Conservation (phyloP, 2,329 filamentous ascomycete genomes). For the Metarhizium humberi region DNA sequence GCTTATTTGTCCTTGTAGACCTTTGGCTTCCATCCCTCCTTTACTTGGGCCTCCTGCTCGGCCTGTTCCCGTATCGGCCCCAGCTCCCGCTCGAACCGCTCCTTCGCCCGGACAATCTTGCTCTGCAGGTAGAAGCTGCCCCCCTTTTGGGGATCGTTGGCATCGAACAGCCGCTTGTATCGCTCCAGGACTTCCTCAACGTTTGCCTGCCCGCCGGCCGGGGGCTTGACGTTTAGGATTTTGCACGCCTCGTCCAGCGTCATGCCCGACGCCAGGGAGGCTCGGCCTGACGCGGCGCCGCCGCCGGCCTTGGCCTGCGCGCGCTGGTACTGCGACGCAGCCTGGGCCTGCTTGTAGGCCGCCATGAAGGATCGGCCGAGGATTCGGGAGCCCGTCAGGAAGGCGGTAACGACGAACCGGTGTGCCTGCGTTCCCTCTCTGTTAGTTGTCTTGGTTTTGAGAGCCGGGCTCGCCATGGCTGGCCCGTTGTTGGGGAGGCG, state of each 20-base stretch:
- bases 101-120: constrained; percentile 84
- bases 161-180: constrained; percentile 92
- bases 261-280: constrained; percentile 58
- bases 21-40: constrained; percentile 90
- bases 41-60: constrained; percentile 66
- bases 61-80: constrained; percentile 61
- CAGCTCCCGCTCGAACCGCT: constrained; percentile 84
- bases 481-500: background rate
- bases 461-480: background rate
- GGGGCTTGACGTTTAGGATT: constrained; percentile 91
- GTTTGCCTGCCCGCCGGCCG: constrained; percentile 61
- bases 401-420: constrained; percentile 79
- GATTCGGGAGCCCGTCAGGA: constrained; percentile 83
- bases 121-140: constrained; percentile 98
- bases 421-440: constrained; percentile 57
- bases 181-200: constrained; percentile 71
- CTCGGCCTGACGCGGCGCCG: constrained; percentile 41
- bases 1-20: constrained; percentile 74
- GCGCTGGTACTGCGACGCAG: constrained; percentile 72
- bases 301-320: constrained; percentile 56
- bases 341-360: constrained; percentile 91
- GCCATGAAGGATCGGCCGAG: constrained; percentile 88
- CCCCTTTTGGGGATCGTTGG: constrained; percentile 89
- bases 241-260: constrained; percentile 95
- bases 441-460: background rate